Evolutionary conservation across 345 rosid genomes (phyloP).

Genomic region (Pistacia atlantica): DNA sequence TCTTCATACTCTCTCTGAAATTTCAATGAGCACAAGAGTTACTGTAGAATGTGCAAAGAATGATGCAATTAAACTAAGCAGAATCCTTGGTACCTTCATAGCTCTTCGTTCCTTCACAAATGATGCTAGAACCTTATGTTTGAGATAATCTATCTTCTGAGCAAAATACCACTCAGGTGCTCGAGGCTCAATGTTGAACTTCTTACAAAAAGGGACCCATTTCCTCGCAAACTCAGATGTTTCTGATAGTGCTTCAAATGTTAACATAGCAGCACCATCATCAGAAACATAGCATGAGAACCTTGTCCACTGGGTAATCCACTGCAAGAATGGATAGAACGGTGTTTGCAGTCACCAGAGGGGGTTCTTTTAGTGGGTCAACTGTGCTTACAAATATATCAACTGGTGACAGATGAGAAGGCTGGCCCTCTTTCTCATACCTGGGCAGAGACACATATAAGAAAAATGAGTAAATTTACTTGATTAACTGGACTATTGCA

Average conservation of each 20-base stretch:
- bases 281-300: constrained; percentile 76
- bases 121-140: constrained; percentile 52
- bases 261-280: constrained; percentile 74
- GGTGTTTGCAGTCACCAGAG: constrained; percentile 68
- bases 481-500: not conserved
- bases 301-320: constrained; percentile 73
- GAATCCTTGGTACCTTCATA: constrained; percentile 53
- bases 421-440: constrained; percentile 53
- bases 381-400: constrained; percentile 65
- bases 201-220: constrained; percentile 78
- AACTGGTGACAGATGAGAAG: constrained; percentile 43
- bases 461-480: not conserved
- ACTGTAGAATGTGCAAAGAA: not conserved
- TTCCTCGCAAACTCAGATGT: constrained; percentile 72
- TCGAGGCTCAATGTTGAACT: constrained; percentile 64
- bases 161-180: constrained; percentile 75
- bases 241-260: constrained; percentile 68
- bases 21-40: constrained; percentile 7
- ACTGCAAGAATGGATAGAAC: constrained; percentile 70
- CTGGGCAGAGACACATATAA: constrained; percentile 21
- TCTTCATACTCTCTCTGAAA: constrained; percentile 71
- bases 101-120: constrained; percentile 69
- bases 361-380: constrained; percentile 72
- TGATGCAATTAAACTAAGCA: not conserved
- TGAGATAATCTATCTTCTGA: constrained; percentile 61